These are phyloP conservation scores for Scedosporium dehoogii DNA, from an alignment of 2,329 filamentous ascomycete genomes.

Conservation along the genomic window DNA sequence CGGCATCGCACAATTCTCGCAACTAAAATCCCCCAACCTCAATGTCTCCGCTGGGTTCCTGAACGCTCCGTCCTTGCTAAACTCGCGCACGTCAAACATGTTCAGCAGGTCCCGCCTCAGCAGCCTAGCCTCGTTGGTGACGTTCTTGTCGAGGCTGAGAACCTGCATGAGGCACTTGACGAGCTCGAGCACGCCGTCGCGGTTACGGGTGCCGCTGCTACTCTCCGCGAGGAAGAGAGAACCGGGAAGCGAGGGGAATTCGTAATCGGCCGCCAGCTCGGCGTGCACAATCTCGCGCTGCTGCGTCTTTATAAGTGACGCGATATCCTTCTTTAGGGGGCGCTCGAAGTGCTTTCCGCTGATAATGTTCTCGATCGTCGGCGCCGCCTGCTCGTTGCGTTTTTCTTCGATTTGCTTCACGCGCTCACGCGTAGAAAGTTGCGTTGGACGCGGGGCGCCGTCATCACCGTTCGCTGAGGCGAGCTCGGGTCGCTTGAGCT, in stretches of 20 bases:
- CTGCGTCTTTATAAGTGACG: slow-evolving; percentile 70
- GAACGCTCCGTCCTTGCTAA: slow-evolving; percentile 80
- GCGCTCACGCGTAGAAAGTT: slow-evolving; percentile 49
- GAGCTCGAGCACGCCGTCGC: slow-evolving; percentile 55
- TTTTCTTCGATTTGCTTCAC: slow-evolving; percentile 37
- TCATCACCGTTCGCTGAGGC: slow-evolving; percentile 22
- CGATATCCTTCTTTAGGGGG: slow-evolving; percentile 81
- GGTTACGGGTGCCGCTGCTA: slow-evolving; percentile 11
- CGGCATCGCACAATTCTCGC: slow-evolving; percentile 81
- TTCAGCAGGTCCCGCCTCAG: slow-evolving; percentile 81
- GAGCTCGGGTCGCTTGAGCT: slow-evolving; percentile 59
- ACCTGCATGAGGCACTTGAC: slow-evolving; percentile 93
- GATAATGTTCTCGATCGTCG: slow-evolving; percentile 38
- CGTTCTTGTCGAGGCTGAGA: slow-evolving; percentile 80
- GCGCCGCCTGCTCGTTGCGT: not conserved
- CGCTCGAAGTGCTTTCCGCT: slow-evolving; percentile 79
- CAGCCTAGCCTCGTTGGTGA: slow-evolving; percentile 76
- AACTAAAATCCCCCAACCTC: slow-evolving; percentile 66
- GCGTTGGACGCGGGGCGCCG: slow-evolving; percentile 39
- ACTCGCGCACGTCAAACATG: slow-evolving; percentile 91
- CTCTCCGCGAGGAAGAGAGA: slow-evolving; percentile 45
- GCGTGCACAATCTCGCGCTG: slow-evolving; percentile 83
- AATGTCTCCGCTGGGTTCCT: slow-evolving; percentile 73
- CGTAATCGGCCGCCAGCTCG: slow-evolving; percentile 77
- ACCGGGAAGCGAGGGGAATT: slow-evolving; percentile 71